Evolutionary conservation across 164 flowering plant genomes (phyloP).

Genomic region (Kingdonia uniflora): DNA sequence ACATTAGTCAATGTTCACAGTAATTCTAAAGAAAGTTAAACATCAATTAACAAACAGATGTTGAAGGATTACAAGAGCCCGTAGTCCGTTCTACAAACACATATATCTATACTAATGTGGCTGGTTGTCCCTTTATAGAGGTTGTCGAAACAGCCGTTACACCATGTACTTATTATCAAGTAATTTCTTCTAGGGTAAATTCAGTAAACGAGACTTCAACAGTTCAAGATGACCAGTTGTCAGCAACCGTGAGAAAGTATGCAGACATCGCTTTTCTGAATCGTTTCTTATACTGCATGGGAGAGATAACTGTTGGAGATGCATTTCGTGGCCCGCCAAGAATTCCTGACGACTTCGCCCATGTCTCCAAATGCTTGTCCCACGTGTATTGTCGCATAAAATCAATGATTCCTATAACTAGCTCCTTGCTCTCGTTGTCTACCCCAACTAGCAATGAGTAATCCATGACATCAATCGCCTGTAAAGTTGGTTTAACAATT

Average conservation of each 20-base stretch:
- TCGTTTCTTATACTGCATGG: slow-evolving; percentile 74
- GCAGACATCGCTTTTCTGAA: slow-evolving; percentile 83
- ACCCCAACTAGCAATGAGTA: slow-evolving; percentile 80
- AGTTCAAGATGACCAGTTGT: slow-evolving; percentile 48
- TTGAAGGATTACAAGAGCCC: too few species aligned
- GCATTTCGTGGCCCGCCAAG: slow-evolving; percentile 76
- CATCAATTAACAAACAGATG: too few species aligned
- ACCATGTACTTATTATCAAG: too few species aligned
- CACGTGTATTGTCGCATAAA: slow-evolving; percentile 85
- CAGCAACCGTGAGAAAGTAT: slow-evolving; percentile 72
- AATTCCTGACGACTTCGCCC: slow-evolving; percentile 74
- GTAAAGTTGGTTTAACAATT: slow-evolving; percentile 7
- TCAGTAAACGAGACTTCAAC: not conserved
- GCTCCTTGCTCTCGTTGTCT: slow-evolving; percentile 59
- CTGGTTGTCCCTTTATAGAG: too few species aligned
- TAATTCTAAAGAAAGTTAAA: too few species aligned
- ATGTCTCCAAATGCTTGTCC: slow-evolving; percentile 91
- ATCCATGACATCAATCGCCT: slow-evolving; percentile 87
- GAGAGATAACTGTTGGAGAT: slow-evolving; percentile 72
- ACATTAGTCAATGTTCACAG: too few species aligned
- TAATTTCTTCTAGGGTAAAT: too few species aligned
- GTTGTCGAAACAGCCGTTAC: too few species aligned
- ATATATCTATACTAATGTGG: too few species aligned
- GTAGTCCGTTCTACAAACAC: too few species aligned
- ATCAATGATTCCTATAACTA: slow-evolving; percentile 76